Evolutionary conservation across 2,329 filamentous ascomycete species (phyloP).

Genomic region (Botrytis hyacinthi): DNA sequence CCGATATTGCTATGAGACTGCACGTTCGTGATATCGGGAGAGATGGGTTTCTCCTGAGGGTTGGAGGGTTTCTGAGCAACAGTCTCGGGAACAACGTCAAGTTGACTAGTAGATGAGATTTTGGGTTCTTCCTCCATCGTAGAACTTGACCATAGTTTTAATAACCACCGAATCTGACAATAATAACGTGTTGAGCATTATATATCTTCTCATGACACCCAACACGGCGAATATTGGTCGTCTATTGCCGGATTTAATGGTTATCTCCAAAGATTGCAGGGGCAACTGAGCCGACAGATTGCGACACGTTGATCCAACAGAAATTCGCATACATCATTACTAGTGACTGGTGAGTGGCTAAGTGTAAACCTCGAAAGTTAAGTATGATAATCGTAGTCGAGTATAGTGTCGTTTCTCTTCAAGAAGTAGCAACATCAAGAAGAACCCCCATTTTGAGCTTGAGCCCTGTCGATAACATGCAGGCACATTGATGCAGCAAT

Average conservation of each 20-base stretch:
- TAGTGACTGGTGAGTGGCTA: not conserved
- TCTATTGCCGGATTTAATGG: not conserved
- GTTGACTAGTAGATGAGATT: not conserved
- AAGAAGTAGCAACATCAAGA: not conserved
- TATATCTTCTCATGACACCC: not conserved
- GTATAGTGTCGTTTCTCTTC: not conserved
- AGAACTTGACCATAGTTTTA: not conserved
- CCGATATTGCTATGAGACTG: not conserved
- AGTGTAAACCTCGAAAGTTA: not conserved
- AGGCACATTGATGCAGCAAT: not conserved
- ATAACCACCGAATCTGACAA: not conserved
- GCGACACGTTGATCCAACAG: not conserved
- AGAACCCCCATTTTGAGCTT: not conserved
- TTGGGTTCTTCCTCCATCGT: not conserved
- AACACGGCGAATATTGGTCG: not conserved
- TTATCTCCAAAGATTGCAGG: slow-evolving; percentile 9
- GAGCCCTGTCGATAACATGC: not conserved
- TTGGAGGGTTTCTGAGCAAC: not conserved
- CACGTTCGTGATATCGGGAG: not conserved
- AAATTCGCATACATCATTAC: not conserved
- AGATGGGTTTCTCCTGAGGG: not conserved
- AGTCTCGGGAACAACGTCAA: not conserved
- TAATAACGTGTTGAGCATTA: not conserved
- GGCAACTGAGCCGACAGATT: not conserved
- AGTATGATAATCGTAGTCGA: not conserved